These are phyloP conservation scores for Trichosporon sp. DNA, from an alignment of 1,284 basidiomycete genomes.

Conservation along the genomic window DNA sequence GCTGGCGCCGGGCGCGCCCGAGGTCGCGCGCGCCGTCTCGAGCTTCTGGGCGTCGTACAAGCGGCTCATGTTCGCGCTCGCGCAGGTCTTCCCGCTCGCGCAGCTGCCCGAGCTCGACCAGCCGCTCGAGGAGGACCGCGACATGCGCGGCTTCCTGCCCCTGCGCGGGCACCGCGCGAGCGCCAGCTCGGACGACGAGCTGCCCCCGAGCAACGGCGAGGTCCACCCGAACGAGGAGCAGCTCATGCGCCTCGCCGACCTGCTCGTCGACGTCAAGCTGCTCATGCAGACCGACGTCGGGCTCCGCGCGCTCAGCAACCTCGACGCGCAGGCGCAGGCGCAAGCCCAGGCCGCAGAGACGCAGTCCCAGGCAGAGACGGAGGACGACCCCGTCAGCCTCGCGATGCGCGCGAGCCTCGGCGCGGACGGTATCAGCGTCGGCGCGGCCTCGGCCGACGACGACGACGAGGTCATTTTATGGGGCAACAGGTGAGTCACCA, in stretches of 20 bases:
- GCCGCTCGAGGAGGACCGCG: constrained; percentile 85
- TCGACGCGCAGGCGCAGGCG: neutral
- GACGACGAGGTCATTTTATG: constrained; percentile 43
- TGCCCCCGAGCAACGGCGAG: constrained; percentile 13
- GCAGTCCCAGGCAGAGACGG: constrained; percentile 54
- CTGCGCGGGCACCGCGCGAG: constrained; percentile 48
- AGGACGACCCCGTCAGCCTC: constrained; percentile 73
- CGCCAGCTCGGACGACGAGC: constrained; percentile 27
- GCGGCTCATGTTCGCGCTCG: constrained; percentile 63
- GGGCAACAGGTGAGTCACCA: constrained; percentile 23
- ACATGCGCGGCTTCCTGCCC: constrained; percentile 83
- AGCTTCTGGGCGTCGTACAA: constrained; percentile 71
- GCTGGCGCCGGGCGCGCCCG: constrained; percentile 16
- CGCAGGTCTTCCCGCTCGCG: constrained; percentile 64
- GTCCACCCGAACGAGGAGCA: constrained; percentile 89
- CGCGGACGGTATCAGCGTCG: constrained; percentile 49
- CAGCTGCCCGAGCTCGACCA: constrained; percentile 61
- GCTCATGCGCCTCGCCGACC: constrained; percentile 83
- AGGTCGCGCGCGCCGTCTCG: constrained; percentile 33
- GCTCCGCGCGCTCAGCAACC: neutral
- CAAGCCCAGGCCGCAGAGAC: neutral
- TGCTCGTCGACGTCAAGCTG: constrained; percentile 67
- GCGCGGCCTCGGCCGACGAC: constrained; percentile 47
- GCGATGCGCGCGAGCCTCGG: constrained; percentile 65
- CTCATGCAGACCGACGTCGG: constrained; percentile 38